phyloP scores from a whole-genome alignment of 78 protist species.

The Diacronema lutheri region DNA sequence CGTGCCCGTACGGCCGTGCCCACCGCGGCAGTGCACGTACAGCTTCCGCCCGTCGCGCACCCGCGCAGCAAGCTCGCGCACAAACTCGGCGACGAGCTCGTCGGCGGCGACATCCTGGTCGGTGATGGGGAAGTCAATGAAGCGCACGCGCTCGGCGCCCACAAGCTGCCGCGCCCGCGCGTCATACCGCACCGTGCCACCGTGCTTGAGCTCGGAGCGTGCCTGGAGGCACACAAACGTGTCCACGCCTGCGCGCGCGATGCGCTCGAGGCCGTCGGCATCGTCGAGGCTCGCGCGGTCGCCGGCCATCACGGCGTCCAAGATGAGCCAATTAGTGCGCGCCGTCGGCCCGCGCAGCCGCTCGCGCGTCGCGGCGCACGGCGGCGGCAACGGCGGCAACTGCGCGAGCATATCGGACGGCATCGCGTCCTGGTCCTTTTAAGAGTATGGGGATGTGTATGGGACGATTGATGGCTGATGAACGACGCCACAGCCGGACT shows the following conservation, averaged over 20 bases:
- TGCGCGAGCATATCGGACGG: too few species aligned
- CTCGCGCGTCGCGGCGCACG: too few species aligned
- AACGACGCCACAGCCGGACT: too few species aligned
- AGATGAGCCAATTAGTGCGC: neutral
- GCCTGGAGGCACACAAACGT: neutral
- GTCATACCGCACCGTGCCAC: neutral
- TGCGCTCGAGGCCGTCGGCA: too few species aligned
- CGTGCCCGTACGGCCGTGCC: conserved; percentile 24
- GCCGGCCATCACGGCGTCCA: neutral
- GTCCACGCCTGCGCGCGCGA: neutral
- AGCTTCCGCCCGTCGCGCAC: neutral
- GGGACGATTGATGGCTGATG: too few species aligned
- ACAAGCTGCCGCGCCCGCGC: neutral
- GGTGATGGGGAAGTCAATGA: neutral
- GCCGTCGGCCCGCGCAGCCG: conserved; percentile 8
- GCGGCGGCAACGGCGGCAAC: too few species aligned
- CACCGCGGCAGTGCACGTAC: conserved; percentile 4
- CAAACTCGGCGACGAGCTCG: neutral
- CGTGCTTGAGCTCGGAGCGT: neutral
- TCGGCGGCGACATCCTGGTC: neutral
- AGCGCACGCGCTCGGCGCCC: neutral
- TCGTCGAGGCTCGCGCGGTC: neutral
- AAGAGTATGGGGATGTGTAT: too few species aligned
- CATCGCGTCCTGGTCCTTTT: too few species aligned
- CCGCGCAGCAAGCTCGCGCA: neutral